phyloP scores from a whole-genome alignment of 1,139 yeast species.

The Suhomyces bolitotheri region DNA sequence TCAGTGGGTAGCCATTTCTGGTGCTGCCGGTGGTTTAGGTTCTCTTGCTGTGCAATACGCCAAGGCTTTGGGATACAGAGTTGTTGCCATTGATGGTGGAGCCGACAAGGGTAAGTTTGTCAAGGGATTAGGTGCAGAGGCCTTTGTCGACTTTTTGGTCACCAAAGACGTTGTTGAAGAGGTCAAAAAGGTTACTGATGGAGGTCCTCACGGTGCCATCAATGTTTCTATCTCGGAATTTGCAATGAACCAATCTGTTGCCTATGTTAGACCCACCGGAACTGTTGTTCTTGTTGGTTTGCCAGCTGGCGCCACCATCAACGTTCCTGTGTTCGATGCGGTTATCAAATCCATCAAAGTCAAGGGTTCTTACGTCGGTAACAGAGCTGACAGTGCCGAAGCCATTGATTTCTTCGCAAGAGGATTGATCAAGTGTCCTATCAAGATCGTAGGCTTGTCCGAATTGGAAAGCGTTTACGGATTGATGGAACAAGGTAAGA shows the following conservation, averaged over 20 bases:
- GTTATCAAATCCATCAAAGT: slow-evolving; percentile 65
- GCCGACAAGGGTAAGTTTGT: slow-evolving; percentile 60
- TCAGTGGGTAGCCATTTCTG: slow-evolving; percentile 75
- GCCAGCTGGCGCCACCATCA: slow-evolving; percentile 70
- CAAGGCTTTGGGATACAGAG: slow-evolving; percentile 72
- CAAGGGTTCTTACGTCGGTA: slow-evolving; percentile 76
- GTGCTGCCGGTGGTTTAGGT: slow-evolving; percentile 82
- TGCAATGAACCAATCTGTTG: slow-evolving; percentile 63
- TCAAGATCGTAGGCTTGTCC: slow-evolving; percentile 67
- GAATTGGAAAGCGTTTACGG: slow-evolving; percentile 63
- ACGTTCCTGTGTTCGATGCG: slow-evolving; percentile 62
- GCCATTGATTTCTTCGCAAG: slow-evolving; percentile 72
- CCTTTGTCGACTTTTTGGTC: slow-evolving; percentile 61
- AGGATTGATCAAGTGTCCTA: slow-evolving; percentile 70
- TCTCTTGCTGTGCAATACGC: slow-evolving; percentile 76
- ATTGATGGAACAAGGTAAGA: slow-evolving; percentile 69
- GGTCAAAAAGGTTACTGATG: slow-evolving; percentile 60
- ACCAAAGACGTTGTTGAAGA: slow-evolving; percentile 59
- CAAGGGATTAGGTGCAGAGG: slow-evolving; percentile 65
- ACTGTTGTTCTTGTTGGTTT: slow-evolving; percentile 73
- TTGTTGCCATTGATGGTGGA: slow-evolving; percentile 76
- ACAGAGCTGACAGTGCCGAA: slow-evolving; percentile 77
- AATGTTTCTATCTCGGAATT: slow-evolving; percentile 71
- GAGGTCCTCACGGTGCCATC: slow-evolving; percentile 78
- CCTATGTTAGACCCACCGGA: slow-evolving; percentile 68